These are phyloP conservation scores for Mariannaea elegans DNA, from an alignment of 2,329 filamentous ascomycete genomes.

Conservation along the genomic window DNA sequence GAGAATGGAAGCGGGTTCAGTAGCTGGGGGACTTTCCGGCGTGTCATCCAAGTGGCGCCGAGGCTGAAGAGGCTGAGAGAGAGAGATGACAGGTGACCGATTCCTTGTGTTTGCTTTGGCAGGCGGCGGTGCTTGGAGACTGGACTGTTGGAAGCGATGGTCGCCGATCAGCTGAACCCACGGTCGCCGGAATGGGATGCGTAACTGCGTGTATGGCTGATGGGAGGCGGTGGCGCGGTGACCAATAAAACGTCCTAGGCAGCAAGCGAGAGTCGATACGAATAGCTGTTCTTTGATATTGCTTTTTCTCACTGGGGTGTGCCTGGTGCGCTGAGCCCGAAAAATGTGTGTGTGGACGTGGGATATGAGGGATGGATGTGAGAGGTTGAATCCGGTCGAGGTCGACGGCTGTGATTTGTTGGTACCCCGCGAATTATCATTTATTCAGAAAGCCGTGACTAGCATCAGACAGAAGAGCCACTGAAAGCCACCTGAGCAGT, in stretches of 20 bases:
- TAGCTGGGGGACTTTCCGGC: not conserved
- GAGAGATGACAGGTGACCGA: too few relatives aligned
- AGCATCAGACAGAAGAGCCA: too few relatives aligned
- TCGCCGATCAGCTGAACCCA: not conserved
- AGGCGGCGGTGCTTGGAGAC: slow-evolving; percentile 1
- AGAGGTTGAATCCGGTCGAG: slow-evolving; percentile 7
- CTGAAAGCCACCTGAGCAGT: too few relatives aligned
- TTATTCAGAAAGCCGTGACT: too few relatives aligned
- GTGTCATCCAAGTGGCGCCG: slow-evolving; percentile 10
- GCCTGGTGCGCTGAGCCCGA: not conserved
- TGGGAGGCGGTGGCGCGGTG: slow-evolving; percentile 6
- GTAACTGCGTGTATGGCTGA: not conserved
- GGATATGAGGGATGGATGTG: slow-evolving; percentile 16
- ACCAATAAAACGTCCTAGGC: not conserved
- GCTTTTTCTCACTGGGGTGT: not conserved
- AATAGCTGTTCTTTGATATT: not conserved
- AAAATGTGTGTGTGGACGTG: slow-evolving; percentile 6
- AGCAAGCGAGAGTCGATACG: not conserved
- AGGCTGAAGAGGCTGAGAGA: slow-evolving; percentile 12
- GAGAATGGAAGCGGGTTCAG: slow-evolving; percentile 1
- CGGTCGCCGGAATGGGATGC: not conserved
- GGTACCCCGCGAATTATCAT: not conserved
- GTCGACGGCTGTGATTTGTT: slow-evolving; percentile 10
- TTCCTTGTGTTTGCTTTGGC: slow-evolving; percentile 6
- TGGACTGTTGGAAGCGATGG: slow-evolving; percentile 1